Conservation (phyloP, 202 grass and related monocot genomes). For the Schoenoplectus tabernaemontani region DNA sequence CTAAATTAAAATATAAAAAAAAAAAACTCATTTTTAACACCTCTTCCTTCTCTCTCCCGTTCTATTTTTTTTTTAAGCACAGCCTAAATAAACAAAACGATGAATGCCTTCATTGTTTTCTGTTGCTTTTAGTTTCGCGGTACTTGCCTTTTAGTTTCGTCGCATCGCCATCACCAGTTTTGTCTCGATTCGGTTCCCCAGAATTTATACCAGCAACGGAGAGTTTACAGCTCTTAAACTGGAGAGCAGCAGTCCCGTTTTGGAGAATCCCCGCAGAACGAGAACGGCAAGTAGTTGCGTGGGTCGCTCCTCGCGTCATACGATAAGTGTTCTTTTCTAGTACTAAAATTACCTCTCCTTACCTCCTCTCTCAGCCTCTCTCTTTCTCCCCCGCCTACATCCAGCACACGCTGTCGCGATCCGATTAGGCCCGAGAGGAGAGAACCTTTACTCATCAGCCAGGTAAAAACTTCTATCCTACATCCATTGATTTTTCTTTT, state of each 20-base stretch:
- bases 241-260: background rate
- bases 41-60: too few species aligned
- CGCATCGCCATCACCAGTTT: too few species aligned
- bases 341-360: background rate
- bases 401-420: constrained; percentile 25
- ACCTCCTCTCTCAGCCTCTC: background rate
- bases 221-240: background rate
- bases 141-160: too few species aligned
- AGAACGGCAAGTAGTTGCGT: background rate
- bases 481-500: background rate
- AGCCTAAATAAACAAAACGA: too few species aligned
- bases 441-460: constrained; percentile 16
- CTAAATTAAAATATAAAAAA: too few species aligned
- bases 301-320: background rate
- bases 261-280: background rate
- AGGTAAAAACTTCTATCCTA: background rate
- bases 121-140: too few species aligned
- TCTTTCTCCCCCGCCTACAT: background rate
- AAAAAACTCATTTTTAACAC: too few species aligned
- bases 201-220: background rate
- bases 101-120: too few species aligned
- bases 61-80: too few species aligned
- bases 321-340: background rate
- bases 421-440: background rate
- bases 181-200: background rate